Base-by-base conservation (phyloP, 2,329 filamentous ascomycete species). In the Penicillium sp. region DNA sequence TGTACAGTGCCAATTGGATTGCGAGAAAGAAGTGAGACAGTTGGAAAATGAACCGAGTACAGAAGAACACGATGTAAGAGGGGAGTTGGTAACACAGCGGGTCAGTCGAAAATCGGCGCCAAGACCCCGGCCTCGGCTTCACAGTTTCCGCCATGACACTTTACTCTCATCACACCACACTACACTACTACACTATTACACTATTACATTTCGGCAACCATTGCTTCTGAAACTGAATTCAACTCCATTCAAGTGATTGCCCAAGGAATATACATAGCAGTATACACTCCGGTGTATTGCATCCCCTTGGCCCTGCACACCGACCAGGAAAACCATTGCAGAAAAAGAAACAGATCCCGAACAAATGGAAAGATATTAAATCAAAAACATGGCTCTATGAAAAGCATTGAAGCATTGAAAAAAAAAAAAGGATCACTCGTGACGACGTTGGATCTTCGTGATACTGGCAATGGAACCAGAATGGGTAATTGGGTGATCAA, bases 101-200 rank as follows among this genome's bases (percentile, higher is more conserved):
- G 43, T 5, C 11, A 16, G 23, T 57, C 47, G 39, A 41, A 53
- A 53, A 62, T 60, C 53, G 29, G 40, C 48, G 63, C 63, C 63
- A 65, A 65, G 60, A 33, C 58, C 60, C 29, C 55, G 41, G 53
- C 63, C 62, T 65, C 63, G 63, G 63, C 60, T 61, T 36, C 48
- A 21, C 23, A 29, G 19, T 43, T 50, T 36, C 50, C 50, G 43
- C 45, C 16, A 48, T 31, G 25, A 29, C 25, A 27, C 34, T 50
- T 49, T 15, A 49, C 21, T 2, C 21, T 38, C 16, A 15, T 16
- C 19, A n/a, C 19, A 34, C 29, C 25, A 43, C 7, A 21, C 36
- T 29, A 39, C 6, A 16, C 25, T 21, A 39, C 4, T 13, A 21
- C 25, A 23, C 34, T 25, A 2, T 9, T n/a, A 15, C n/a, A 6